These are phyloP conservation scores for Podaxis pistillaris DNA, from an alignment of 768 basidiomycete genomes.

Conservation along the genomic window DNA sequence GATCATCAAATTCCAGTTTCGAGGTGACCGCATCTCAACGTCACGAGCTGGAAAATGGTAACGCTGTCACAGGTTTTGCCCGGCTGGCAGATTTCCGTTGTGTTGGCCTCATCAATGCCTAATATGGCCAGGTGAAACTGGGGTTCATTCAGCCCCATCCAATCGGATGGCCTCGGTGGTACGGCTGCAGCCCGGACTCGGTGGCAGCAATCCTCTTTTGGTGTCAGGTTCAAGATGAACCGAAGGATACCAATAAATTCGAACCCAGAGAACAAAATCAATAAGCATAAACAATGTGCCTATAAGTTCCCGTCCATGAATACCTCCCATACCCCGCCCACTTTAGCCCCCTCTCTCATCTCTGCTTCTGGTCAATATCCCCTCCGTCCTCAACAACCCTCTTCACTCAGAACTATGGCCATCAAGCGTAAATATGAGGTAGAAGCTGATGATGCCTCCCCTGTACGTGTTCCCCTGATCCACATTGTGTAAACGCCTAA, in stretches of 20 bases:
- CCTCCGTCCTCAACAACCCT: slow-evolving; percentile 13
- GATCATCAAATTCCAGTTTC: slow-evolving; percentile 13
- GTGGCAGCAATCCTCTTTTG: slow-evolving; percentile 14
- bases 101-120: neutral
- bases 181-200: slow-evolving; percentile 20
- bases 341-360: slow-evolving; percentile 15
- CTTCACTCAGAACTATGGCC: slow-evolving; percentile 43
- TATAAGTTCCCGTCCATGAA: slow-evolving; percentile 25
- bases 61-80: slow-evolving; percentile 3
- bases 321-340: slow-evolving; percentile 12
- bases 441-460: slow-evolving; percentile 52
- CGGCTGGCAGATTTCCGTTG: slow-evolving; percentile 1
- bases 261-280: slow-evolving; percentile 17
- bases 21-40: slow-evolving; percentile 12
- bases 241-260: slow-evolving; percentile 19
- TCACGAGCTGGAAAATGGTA: slow-evolving; percentile 6
- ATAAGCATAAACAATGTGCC: slow-evolving; percentile 25
- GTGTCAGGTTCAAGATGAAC: neutral
- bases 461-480: slow-evolving; percentile 34
- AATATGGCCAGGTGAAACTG: slow-evolving; percentile 20
- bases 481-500: slow-evolving; percentile 16
- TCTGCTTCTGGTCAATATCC: slow-evolving; percentile 20
- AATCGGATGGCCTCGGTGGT: slow-evolving; percentile 26
- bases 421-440: slow-evolving; percentile 74
- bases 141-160: slow-evolving; percentile 25